Evolutionary conservation across 345 rosid genomes (phyloP), one percentile per base, ranked within the genome.

Genomic region (Ricinus communis): DNA sequence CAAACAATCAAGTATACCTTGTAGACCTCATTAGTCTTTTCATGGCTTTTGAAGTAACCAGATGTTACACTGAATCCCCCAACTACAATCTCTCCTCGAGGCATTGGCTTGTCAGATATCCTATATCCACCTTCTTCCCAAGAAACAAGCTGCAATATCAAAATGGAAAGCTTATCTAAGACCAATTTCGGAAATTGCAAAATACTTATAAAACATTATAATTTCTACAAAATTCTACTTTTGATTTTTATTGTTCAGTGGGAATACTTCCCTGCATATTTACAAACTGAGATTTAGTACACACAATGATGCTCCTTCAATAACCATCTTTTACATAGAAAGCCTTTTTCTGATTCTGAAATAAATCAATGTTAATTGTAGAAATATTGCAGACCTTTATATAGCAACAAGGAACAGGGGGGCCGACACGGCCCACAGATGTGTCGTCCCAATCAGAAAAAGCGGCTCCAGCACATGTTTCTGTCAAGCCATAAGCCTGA

Each of bases 401-500:
- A 70, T 88, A 87, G 72, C 82, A 47, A 68, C 94, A 93, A 54
- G 97, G 97, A 77, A 93, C 80, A 41, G 97, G 98, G 7, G 97
- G 97, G 27, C 98, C 98, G 25, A 91, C 96, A 56, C 91, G 96
- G 33, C 98, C 98, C 66, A 88, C 93, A 56, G 77, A 74, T 8
- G 80, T 25, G 43, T 91, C 97, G 60, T 93, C 98, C 81, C 80
- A 79, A 78, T 93, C 97, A 25, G 94, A 74, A 81, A 91, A 93
- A 40, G 97, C 83, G 72, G 86, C 88, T 78, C 97, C 98, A 71
- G 98, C 97, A 81, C 73, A 87, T 22, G 98, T 91, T 85, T 93
- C 98, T 49, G 98, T 93, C 87, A 93, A 82, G 74, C 98, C 98
- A 82, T 93, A 93, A 63, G 88, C 97, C 81, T 91, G 98, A 62